Percentiles rank a stretch among this genome's conserved stretches.
Conservation (phyloP, 805 yeast genomes). For the Candida krabiensis region DNA sequence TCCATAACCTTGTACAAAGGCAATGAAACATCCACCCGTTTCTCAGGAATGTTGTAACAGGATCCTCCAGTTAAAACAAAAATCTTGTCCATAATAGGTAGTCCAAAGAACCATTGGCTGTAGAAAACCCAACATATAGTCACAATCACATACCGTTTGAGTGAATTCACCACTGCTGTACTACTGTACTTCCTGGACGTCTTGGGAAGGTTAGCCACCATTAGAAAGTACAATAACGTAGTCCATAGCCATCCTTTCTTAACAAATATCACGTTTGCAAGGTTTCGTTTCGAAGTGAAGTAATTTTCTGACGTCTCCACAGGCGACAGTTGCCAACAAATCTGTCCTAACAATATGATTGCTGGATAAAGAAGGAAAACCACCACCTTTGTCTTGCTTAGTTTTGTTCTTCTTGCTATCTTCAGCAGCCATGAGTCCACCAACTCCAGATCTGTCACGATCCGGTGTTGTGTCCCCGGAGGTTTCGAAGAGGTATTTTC, state of each 20-base stretch:
- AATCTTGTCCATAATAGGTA: constrained; percentile 86
- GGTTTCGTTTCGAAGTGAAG: constrained; percentile 62
- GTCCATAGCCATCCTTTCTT: constrained; percentile 97
- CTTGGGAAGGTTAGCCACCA: constrained; percentile 14
- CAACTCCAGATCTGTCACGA: constrained; percentile 11
- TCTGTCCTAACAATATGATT: constrained; percentile 52
- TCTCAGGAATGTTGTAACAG: constrained; percentile 45
- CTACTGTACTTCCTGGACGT: constrained; percentile 10
- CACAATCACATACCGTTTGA: constrained; percentile 48
- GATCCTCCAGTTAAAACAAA: constrained; percentile 82
- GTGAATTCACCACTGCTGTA: constrained; percentile 10
- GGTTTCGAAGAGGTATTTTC: too few relatives aligned
- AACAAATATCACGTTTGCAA: constrained; percentile 73
- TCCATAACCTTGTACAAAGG: constrained; percentile 13
- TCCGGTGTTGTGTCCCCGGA: constrained; percentile 8
- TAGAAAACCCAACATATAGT: constrained; percentile 84
- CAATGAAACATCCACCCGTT: not conserved
- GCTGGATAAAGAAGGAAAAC: constrained; percentile 29
- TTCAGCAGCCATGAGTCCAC: constrained; percentile 8
- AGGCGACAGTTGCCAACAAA: constrained; percentile 46
- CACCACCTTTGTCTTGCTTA: constrained; percentile 15
- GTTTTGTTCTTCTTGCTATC: constrained; percentile 3
- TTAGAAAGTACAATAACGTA: constrained; percentile 36
- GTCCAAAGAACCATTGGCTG: constrained; percentile 84
- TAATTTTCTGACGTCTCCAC: constrained; percentile 47